A percentile compares a stretch with the other conserved stretches of the same genome.
phyloP scores from a whole-genome alignment of 1,139 yeast genomes.

The Saccharomycopsis hybrid region DNA sequence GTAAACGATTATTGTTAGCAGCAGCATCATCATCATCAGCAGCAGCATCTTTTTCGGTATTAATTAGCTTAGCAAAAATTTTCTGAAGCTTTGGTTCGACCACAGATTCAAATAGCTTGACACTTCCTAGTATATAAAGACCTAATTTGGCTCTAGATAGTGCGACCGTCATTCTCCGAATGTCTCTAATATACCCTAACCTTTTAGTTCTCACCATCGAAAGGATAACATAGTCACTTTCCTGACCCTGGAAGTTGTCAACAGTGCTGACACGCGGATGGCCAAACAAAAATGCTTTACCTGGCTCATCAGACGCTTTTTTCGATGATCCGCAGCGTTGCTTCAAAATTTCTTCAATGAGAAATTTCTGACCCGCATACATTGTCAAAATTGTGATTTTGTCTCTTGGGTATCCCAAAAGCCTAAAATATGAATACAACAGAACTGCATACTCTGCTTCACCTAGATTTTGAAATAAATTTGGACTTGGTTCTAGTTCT shows the following conservation, averaged over 20 bases:
- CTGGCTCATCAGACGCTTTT: conserved; percentile 11
- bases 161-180: conserved; percentile 27
- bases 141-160: conserved; percentile 32
- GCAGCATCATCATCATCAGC: neutral
- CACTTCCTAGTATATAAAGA: conserved; percentile 30
- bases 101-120: neutral
- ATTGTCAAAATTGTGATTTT: conserved; percentile 39
- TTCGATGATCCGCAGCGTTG: conserved; percentile 24
- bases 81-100: neutral
- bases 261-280: conserved; percentile 28
- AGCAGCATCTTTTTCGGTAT: neutral
- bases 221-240: conserved; percentile 30
- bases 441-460: conserved; percentile 52
- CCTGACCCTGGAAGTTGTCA: conserved; percentile 27
- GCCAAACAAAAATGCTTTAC: conserved; percentile 28
- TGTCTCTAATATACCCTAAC: conserved; percentile 26
- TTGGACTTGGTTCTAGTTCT: conserved; percentile 28
- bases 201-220: conserved; percentile 25
- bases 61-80: neutral
- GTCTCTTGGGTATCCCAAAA: conserved; percentile 38
- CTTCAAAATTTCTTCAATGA: conserved; percentile 28
- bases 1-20: neutral
- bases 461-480: conserved; percentile 34
- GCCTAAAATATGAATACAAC: conserved; percentile 42
- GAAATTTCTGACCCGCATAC: conserved; percentile 34